Percentiles rank a stretch among this genome's conserved stretches.
Conservation (phyloP, 345 rosid species). For the Populus simonii region DNA sequence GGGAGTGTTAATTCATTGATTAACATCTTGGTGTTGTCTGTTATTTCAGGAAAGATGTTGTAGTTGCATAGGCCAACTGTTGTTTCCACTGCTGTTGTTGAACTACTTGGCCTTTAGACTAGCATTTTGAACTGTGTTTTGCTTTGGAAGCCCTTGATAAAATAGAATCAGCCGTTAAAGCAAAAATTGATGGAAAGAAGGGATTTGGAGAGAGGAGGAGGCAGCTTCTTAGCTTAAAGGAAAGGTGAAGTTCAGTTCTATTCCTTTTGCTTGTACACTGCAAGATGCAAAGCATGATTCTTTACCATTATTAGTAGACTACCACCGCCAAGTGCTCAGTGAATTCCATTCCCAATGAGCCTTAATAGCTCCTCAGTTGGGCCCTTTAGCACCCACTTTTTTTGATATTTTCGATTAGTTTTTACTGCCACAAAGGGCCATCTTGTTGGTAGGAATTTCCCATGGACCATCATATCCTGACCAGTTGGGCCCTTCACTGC, state of each 20-base stretch:
- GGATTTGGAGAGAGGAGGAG: conserved; percentile 1
- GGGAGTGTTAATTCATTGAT: neutral
- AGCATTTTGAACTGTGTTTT: conserved; percentile 3
- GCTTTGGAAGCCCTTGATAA: neutral
- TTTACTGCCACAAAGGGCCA: neutral
- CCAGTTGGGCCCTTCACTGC: neutral
- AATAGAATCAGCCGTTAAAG: neutral
- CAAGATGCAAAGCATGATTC: conserved; percentile 1
- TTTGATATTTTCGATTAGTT: neutral
- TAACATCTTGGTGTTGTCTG: neutral
- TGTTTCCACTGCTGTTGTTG: neutral
- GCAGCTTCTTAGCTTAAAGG: conserved; percentile 1
- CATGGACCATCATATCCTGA: neutral
- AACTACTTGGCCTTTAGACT: neutral
- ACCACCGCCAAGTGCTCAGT: neutral
- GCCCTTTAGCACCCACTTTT: neutral
- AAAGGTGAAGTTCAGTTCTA: conserved; percentile 6
- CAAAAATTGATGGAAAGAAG: neutral
- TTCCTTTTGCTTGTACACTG: conserved; percentile 6
- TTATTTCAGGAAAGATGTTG: conserved; percentile 2
- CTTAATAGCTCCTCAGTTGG: neutral
- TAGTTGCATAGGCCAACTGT: neutral
- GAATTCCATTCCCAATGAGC: neutral
- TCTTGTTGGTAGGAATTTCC: neutral
- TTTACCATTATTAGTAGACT: neutral